Base-by-base conservation (phyloP, 208 protist genomes). In the Leptomonas pyrrhocoris region DNA sequence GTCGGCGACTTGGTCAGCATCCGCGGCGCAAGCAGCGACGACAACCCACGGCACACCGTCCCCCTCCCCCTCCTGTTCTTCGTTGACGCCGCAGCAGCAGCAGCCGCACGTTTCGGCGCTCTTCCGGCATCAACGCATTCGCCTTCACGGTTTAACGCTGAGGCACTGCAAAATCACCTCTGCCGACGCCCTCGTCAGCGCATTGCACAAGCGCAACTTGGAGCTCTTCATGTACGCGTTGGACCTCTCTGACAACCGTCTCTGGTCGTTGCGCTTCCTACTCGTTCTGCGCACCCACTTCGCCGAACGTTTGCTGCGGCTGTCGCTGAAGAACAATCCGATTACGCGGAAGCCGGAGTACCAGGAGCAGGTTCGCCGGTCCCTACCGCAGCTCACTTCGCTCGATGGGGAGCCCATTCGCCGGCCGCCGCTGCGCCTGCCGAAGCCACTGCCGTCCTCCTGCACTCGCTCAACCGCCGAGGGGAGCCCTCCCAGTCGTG, bases 291-390 rank as follows among this genome's bases (percentile, higher is more conserved):
- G 88, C 13, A 73, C 82, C 25, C 72, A 96, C 74, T 93, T 87
- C 62, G 68, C 76, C 5, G 72, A 84, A n/a, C 85, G 85, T 0
- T 68, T 96, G 60, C 74, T 96, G 57, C 87, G 88, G 12, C 82
- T 96, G 9, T 93, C 85, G 13, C 74, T 96, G 19, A 56, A 49
- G 16, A 76, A 80, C 63, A 96, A 96, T 64, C 83, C 80, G 49
- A 96, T 96, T 64, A 96, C 91, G 6, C 81, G 78, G 28, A 96
- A 96, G 74, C 91, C 91, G 5, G 88, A 94, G 63, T 96, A 96
- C 66, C 82, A 88, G 59, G 91, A 92, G 61, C 91, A 96, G 72
- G 86, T 96, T 36, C 86, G 91, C 11, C 63, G 61, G 28, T 90
- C 81, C 8, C 79, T 96, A n/a, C 91, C 91, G 1, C 75, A 73